Evolutionary conservation across 2,329 filamentous ascomycete species (phyloP), one percentile per base, ranked within the genome.

Genomic region (Colletotrichum shisoi): DNA sequence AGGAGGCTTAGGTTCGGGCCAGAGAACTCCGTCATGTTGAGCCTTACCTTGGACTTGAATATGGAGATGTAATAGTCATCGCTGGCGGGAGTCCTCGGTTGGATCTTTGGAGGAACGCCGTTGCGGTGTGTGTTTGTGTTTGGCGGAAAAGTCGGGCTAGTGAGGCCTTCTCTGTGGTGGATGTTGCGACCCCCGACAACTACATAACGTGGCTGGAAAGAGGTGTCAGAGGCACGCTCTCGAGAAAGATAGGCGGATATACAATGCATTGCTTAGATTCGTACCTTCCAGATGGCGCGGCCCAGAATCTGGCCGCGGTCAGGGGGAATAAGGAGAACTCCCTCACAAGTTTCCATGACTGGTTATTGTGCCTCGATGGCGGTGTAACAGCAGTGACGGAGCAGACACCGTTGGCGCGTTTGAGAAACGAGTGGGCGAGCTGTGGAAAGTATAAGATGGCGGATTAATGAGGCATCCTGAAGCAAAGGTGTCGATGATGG

Each of bases 201-300:
- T 54, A 89, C 82, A 75, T 86, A 88, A 76, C 87, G 86, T 73
- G 83, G 72, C 87, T 89, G 24, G 73, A 44, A 51, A 67, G 62
- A 63, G 48, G 24, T 49, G 67, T 70, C 61, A 67, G 57, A 63
- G 5, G 31, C 17, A 49, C 31, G 8, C 4, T 27, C 60, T 39
- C 19, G 46, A 17, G 39, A 57, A n/a, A 19, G 46, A 34, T 19
- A 49, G 39, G 27, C 9, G 39, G 46, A 59, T 31, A n/a, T 69
- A 63, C 31, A 67, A 63, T 42, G 62, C 37, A 67, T 52, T 31
- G 9, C 2, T 9, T 6, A 37, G 17, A 19, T 56, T 69, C 79
- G 58, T 72, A 85, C 83, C 81, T 85, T 85, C 83, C 83, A 85
- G 53, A 81, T 71, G 56, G 82, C 79, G 70, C 82, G 77, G 49